Percentiles rank a stretch among this genome's conserved stretches.
Conservation (phyloP, 1,139 yeast genomes). For the Chernovozyma aurita region DNA sequence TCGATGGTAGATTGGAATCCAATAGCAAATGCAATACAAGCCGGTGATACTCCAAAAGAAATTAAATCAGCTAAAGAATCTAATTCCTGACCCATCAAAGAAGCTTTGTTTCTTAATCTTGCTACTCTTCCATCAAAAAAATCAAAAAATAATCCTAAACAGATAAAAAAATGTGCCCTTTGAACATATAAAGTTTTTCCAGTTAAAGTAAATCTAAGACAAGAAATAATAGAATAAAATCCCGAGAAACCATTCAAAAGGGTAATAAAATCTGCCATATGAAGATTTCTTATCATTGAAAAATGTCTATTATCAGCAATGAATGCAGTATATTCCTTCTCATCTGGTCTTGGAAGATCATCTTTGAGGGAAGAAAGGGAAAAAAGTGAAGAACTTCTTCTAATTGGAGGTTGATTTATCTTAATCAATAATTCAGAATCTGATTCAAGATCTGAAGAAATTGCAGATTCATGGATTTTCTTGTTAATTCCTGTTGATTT, state of each 20-base stretch:
- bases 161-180: constrained; percentile 84
- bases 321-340: constrained; percentile 71
- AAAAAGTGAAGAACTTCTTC: constrained; percentile 42
- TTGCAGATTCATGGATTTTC: constrained; percentile 30
- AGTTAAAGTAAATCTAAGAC: constrained; percentile 74
- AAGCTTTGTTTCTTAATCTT: constrained; percentile 83
- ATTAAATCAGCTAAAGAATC: constrained; percentile 94
- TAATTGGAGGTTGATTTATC: constrained; percentile 22
- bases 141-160: constrained; percentile 88
- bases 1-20: constrained; percentile 86
- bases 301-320: constrained; percentile 78
- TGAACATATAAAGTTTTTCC: constrained; percentile 67
- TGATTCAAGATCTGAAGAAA: constrained; percentile 28
- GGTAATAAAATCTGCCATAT: constrained; percentile 94
- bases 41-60: constrained; percentile 91
- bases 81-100: constrained; percentile 94
- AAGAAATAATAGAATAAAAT: constrained; percentile 81
- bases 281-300: constrained; percentile 72
- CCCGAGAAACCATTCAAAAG: constrained; percentile 88
- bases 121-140: constrained; percentile 98
- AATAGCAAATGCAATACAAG: constrained; percentile 84
- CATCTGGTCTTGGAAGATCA: constrained; percentile 57
- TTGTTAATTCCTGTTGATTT: constrained; percentile 11
- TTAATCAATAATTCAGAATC: constrained; percentile 26
- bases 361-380: constrained; percentile 38